A percentile compares a stretch with the other conserved stretches of the same genome.
Conservation (phyloP, 2,329 filamentous ascomycete genomes). For the Colletotrichum endophyticum region DNA sequence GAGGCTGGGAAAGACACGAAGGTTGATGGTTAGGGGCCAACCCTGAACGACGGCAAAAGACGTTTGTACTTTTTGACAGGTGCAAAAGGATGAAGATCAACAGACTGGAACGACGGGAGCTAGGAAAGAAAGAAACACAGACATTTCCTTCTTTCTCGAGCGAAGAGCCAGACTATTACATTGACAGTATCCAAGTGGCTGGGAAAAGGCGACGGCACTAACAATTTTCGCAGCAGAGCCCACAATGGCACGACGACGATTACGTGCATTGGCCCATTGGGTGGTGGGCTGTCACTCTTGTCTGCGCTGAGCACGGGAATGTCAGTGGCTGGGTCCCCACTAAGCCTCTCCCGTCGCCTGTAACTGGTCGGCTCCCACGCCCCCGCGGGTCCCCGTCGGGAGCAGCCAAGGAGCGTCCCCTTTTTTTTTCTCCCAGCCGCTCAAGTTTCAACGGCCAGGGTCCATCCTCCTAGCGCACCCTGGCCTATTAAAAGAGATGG, state of each 20-base stretch:
- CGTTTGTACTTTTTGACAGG: neutral
- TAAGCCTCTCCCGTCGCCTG: too few species aligned
- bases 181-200: neutral
- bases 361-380: neutral
- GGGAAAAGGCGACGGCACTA: neutral
- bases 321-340: neutral
- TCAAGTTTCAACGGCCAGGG: neutral
- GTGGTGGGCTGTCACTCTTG: neutral
- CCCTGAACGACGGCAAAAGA: neutral
- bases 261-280: neutral
- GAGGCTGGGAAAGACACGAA: neutral
- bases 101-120: neutral
- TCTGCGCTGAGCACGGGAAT: neutral
- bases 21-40: neutral
- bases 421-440: neutral
- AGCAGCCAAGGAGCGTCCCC: neutral
- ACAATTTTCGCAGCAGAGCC: neutral
- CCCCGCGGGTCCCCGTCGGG: neutral
- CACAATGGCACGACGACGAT: neutral
- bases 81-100: neutral
- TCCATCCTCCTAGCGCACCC: neutral
- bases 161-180: neutral
- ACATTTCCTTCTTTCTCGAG: neutral
- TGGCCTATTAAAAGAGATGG: neutral
- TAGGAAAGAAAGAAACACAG: neutral